Conservation (phyloP, 2,329 filamentous ascomycete genomes). For the Bipolaris sorokiniana region DNA sequence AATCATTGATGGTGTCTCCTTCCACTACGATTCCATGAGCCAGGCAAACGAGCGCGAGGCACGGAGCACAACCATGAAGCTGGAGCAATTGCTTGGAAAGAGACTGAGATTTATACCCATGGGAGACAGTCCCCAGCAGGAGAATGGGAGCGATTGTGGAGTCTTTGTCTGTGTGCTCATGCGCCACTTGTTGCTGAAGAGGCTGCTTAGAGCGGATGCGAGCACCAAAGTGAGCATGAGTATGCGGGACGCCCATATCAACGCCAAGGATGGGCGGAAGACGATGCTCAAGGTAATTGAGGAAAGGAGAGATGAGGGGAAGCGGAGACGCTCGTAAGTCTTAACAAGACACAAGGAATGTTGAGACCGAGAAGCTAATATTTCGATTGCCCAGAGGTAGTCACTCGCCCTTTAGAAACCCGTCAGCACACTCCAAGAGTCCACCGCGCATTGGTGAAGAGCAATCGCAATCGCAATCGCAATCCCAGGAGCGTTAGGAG, state of each 20-base stretch:
- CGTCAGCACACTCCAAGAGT: conserved; percentile 42
- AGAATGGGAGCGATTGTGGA: conserved; percentile 91
- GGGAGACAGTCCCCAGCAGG: conserved; percentile 85
- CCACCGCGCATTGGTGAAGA: conserved; percentile 49
- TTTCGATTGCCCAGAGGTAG: conserved; percentile 33
- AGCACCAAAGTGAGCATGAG: conserved; percentile 93
- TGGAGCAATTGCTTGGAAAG: conserved; percentile 71
- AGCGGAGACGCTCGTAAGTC: conserved; percentile 79
- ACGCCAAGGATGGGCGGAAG: conserved; percentile 79
- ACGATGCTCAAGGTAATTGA: conserved; percentile 93
- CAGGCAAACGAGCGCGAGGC: conserved; percentile 79
- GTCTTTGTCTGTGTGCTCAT: conserved; percentile 96
- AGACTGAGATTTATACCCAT: conserved; percentile 79
- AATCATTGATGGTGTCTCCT: conserved; percentile 85
- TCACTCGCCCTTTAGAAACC: conserved; percentile 42
- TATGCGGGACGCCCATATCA: conserved; percentile 81
- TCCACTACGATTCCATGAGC: conserved; percentile 92
- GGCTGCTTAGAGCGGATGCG: conserved; percentile 78
- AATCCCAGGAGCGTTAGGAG: conserved; percentile 11
- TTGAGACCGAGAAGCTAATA: neutral
- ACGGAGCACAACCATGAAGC: conserved; percentile 69
- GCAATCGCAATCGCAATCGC: conserved; percentile 32
- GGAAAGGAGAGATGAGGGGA: conserved; percentile 82
- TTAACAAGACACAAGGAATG: neutral
- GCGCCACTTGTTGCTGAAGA: conserved; percentile 87